These are phyloP conservation scores for Mucor plumbeus DNA, from an alignment of 371 early-diverging fungal species.

Conservation along the genomic window DNA sequence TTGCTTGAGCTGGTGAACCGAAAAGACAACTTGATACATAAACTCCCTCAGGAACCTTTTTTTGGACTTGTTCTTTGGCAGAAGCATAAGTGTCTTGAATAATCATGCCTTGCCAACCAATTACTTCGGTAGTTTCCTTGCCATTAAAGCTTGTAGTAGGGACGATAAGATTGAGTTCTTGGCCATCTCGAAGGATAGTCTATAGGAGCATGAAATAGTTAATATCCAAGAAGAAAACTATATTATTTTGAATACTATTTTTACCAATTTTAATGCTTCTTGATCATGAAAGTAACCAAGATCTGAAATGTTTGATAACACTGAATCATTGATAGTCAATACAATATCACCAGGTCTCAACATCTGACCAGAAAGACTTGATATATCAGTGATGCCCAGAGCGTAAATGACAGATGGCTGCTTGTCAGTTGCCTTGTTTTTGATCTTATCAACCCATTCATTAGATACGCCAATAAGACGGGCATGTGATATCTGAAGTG, in stretches of 20 bases:
- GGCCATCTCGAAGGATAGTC: conserved; percentile 61
- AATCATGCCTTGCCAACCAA: conserved; percentile 88
- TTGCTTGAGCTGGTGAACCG: conserved; percentile 74
- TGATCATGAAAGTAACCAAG: conserved; percentile 12
- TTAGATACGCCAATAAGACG: conserved; percentile 79
- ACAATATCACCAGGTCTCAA: conserved; percentile 83
- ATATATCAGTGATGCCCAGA: conserved; percentile 61
- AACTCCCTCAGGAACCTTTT: conserved; percentile 68
- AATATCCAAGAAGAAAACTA: too few relatives aligned
- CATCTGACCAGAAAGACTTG: conserved; percentile 58
- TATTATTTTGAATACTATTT: background rate
- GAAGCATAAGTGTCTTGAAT: conserved; percentile 80
- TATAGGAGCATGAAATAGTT: background rate
- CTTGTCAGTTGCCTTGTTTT: conserved; percentile 59
- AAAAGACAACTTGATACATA: conserved; percentile 74
- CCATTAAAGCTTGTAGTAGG: conserved; percentile 61
- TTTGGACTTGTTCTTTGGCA: conserved; percentile 76
- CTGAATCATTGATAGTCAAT: conserved; percentile 70
- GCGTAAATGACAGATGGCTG: conserved; percentile 68
- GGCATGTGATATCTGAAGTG: conserved; percentile 78
- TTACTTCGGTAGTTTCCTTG: conserved; percentile 62
- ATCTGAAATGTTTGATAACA: conserved; percentile 60
- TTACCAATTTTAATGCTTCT: conserved; percentile 22
- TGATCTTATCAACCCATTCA: conserved; percentile 72
- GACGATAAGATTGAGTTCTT: conserved; percentile 50